phyloP scores from a whole-genome alignment of 768 basidiomycete genomes.

The Tephrocybe sp. region DNA sequence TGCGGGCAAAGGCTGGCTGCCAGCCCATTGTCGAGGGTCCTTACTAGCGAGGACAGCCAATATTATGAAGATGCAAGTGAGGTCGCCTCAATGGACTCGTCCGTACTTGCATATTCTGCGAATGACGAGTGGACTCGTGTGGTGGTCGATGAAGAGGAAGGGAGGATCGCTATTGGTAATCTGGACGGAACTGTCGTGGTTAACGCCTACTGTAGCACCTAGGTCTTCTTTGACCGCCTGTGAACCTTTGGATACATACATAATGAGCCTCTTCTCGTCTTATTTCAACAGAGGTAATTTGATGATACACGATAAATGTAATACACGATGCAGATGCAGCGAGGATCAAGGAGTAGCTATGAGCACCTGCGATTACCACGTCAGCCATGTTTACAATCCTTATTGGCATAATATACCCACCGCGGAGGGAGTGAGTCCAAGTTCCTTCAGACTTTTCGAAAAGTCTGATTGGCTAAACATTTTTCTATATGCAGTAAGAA shows the following conservation, averaged over 20 bases:
- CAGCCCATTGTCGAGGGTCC: conserved; percentile 14
- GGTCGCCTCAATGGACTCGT: conserved; percentile 30
- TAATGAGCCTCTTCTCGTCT: neutral
- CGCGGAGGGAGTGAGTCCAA: conserved; percentile 90
- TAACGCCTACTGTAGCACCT: conserved; percentile 55
- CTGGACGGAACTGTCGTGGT: conserved; percentile 50
- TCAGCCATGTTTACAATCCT: neutral
- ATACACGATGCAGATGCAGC: neutral
- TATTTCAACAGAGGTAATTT: neutral
- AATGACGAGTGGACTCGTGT: conserved; percentile 51
- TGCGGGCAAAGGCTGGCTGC: conserved; percentile 64
- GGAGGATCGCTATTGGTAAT: conserved; percentile 43
- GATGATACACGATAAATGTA: conserved; percentile 7
- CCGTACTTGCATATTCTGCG: conserved; percentile 45
- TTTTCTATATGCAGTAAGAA: conserved; percentile 63
- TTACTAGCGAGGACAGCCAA: conserved; percentile 21
- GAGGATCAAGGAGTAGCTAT: conserved; percentile 44
- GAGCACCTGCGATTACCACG: conserved; percentile 43
- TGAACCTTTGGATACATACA: too few species aligned
- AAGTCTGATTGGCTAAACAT: conserved; percentile 73
- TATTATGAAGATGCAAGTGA: conserved; percentile 25
- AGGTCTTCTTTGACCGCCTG: too few species aligned
- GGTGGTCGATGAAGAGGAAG: conserved; percentile 47
- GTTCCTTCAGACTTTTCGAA: conserved; percentile 74
- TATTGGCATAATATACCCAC: conserved; percentile 40